Conservation (phyloP, 2,329 filamentous ascomycete genomes). For the Chaetomiaceae sp. region DNA sequence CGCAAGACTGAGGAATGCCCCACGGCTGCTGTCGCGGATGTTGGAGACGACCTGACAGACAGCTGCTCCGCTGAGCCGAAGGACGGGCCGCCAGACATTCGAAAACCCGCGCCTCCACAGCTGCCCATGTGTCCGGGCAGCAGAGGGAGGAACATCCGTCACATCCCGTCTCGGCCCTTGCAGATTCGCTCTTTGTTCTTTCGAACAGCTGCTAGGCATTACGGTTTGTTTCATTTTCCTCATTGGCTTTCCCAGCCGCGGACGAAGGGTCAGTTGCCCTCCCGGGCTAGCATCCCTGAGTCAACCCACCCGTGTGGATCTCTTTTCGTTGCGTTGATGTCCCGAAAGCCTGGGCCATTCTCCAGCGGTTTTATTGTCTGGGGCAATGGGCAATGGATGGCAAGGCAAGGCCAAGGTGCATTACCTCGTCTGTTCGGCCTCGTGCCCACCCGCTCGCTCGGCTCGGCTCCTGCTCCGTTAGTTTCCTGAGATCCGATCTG, state of each 20-base stretch:
- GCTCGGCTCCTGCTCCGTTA: conserved; percentile 16
- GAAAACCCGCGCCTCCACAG: neutral
- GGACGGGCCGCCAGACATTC: conserved; percentile 4
- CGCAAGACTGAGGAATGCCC: neutral
- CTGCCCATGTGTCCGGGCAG: conserved; percentile 3
- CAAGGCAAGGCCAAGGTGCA: no score
- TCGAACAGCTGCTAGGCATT: neutral
- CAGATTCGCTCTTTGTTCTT: conserved; percentile 8
- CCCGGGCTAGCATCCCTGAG: neutral
- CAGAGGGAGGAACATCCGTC: conserved; percentile 15
- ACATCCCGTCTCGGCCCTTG: conserved; percentile 20
- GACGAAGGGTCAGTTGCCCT: conserved; percentile 9
- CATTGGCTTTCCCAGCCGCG: conserved; percentile 4
- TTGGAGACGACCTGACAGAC: neutral
- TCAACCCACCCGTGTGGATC: conserved; percentile 10
- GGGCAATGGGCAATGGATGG: no score
- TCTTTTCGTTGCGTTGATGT: conserved; percentile 2
- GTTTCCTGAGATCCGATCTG: conserved; percentile 16
- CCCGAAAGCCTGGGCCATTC: neutral
- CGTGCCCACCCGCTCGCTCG: conserved; percentile 15
- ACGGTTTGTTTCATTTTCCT: neutral
- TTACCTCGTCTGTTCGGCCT: conserved; percentile 10
- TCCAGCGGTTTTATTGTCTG: neutral
- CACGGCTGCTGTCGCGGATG: neutral
- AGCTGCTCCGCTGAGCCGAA: conserved; percentile 20